A percentile compares a stretch with the other conserved stretches of the same genome.
Conservation (phyloP, 805 yeast genomes). For the Ogataea trehaloabstinens region DNA sequence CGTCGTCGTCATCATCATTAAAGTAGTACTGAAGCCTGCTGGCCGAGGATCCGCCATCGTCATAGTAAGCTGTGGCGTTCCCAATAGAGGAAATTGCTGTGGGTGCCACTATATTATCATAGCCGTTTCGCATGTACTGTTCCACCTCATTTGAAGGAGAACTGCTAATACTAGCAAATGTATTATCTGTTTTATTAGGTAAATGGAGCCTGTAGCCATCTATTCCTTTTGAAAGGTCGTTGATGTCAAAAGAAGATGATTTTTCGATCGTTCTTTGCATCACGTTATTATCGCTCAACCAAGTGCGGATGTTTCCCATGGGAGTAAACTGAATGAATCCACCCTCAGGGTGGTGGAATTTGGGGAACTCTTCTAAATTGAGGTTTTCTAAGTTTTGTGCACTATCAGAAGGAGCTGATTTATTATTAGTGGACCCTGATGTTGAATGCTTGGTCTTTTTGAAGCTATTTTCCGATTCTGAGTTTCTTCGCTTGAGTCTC, state of each 20-base stretch:
- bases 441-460: slow-evolving; percentile 30
- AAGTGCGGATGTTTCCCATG: slow-evolving; percentile 55
- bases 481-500: slow-evolving; percentile 36
- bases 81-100: slow-evolving; percentile 1
- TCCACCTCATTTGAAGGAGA: slow-evolving; percentile 35
- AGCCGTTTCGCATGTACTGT: slow-evolving; percentile 33
- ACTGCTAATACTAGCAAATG: slow-evolving; percentile 7
- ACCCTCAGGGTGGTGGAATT: slow-evolving; percentile 60
- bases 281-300: slow-evolving; percentile 41
- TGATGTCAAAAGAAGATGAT: slow-evolving; percentile 33
- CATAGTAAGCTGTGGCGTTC: slow-evolving; percentile 16
- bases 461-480: slow-evolving; percentile 30
- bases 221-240: slow-evolving; percentile 31
- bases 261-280: slow-evolving; percentile 49
- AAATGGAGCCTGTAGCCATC: slow-evolving; percentile 35
- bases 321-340: slow-evolving; percentile 62
- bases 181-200: slow-evolving; percentile 18
- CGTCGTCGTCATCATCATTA: slow-evolving; percentile 16
- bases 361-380: slow-evolving; percentile 48
- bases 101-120: slow-evolving; percentile 13
- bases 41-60: slow-evolving; percentile 18
- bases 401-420: not conserved
- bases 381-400: slow-evolving; percentile 26
- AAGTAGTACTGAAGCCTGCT: slow-evolving; percentile 16
- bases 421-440: slow-evolving; percentile 7